A percentile compares a stretch with the other conserved stretches of the same genome.
phyloP scores from a whole-genome alignment of 176 grass and related monocot genomes.

The Avena sativa region DNA sequence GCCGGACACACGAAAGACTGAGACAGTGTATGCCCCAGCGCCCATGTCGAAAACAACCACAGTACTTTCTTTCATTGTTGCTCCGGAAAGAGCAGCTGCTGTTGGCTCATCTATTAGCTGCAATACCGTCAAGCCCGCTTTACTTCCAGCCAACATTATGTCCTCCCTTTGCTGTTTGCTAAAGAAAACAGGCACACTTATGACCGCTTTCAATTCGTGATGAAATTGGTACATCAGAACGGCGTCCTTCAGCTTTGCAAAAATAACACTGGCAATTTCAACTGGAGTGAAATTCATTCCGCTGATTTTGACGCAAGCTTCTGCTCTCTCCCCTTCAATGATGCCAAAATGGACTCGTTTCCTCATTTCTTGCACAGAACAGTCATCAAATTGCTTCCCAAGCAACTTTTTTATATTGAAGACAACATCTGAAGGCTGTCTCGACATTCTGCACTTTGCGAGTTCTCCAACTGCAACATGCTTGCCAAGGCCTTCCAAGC shows the following conservation, averaged over 20 bases:
- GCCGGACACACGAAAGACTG: conserved; percentile 6
- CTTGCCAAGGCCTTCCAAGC: neutral
- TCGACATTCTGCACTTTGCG: neutral
- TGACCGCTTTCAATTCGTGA: neutral
- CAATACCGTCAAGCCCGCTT: neutral
- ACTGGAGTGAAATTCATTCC: conserved; percentile 11
- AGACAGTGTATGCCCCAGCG: conserved; percentile 3
- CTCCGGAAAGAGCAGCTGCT: conserved; percentile 23
- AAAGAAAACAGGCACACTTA: conserved; percentile 28
- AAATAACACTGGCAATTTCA: neutral
- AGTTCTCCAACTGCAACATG: conserved; percentile 23
- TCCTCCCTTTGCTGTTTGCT: conserved; percentile 2
- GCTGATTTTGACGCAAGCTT: conserved; percentile 1
- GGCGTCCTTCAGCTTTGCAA: conserved; percentile 6
- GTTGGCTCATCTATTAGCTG: conserved; percentile 21
- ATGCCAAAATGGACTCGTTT: conserved; percentile 25
- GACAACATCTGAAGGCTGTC: conserved; percentile 12
- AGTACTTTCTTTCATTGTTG: neutral
- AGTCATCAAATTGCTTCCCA: neutral
- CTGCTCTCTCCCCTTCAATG: neutral
- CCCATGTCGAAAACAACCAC: conserved; percentile 38
- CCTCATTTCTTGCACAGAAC: neutral
- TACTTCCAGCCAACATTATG: neutral
- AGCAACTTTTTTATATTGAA: conserved; percentile 19
- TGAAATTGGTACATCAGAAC: neutral